phyloP scores from a whole-genome alignment of 2,329 filamentous ascomycete genomes.

The Arthrobotrys iridis region DNA sequence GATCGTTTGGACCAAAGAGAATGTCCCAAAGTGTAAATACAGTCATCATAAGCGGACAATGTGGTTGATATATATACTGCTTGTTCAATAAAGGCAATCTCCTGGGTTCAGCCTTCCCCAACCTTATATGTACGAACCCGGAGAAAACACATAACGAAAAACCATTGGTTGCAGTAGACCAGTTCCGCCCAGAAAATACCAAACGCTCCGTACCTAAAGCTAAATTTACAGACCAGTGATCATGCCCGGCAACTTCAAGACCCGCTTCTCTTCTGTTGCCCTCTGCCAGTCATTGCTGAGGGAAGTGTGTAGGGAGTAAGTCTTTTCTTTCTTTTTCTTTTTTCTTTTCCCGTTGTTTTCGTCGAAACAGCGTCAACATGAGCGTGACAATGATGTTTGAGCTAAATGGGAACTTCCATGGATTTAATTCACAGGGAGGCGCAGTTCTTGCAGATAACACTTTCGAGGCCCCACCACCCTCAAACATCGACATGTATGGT shows the following conservation, averaged over 20 bases:
- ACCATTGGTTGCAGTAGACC: neutral
- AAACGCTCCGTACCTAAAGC: conserved; percentile 4
- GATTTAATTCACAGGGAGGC: conserved; percentile 24
- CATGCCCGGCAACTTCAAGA: conserved; percentile 13
- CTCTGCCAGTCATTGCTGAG: neutral
- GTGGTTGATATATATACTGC: conserved; percentile 29
- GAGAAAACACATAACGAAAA: neutral
- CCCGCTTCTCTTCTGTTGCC: neutral
- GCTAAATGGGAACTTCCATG: conserved; percentile 17
- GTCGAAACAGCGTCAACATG: conserved; percentile 11
- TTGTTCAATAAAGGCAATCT: neutral
- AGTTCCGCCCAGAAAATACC: conserved; percentile 8
- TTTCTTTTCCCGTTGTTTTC: no score
- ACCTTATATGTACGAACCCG: neutral
- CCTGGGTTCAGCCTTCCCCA: conserved; percentile 10
- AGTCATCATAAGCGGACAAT: neutral
- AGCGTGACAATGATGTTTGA: neutral
- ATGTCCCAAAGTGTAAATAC: neutral
- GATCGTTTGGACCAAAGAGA: neutral
- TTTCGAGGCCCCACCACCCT: neutral
- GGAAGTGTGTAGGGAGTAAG: neutral
- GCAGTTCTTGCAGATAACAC: conserved; percentile 25
- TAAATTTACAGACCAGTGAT: conserved; percentile 23
- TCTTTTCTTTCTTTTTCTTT: no score
- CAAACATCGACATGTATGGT: conserved; percentile 4